Percentiles rank a stretch among this genome's conserved stretches.
Evolutionary conservation across 1,284 basidiomycete species (phyloP).

Genomic region (Ganoderma meredithae): DNA sequence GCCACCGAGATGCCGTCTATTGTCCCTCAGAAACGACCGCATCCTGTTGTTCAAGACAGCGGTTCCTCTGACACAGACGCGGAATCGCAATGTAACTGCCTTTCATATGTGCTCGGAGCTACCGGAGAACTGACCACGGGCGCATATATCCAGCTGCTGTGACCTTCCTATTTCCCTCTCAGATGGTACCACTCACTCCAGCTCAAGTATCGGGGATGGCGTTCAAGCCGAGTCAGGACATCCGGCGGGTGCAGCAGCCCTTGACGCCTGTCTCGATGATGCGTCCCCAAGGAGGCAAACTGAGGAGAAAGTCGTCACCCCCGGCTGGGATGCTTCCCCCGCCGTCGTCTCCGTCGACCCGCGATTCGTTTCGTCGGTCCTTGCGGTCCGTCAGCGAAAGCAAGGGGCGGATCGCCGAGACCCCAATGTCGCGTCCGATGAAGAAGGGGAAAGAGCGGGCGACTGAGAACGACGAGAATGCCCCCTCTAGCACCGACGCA

Average conservation of each 20-base stretch:
- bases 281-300: slow-evolving; percentile 14
- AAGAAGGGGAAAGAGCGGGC: slow-evolving; percentile 27
- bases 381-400: neutral
- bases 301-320: slow-evolving; percentile 5
- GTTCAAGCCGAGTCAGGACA: slow-evolving; percentile 10
- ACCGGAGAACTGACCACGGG: neutral
- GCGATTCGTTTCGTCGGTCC: slow-evolving; percentile 12
- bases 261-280: slow-evolving; percentile 23
- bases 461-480: slow-evolving; percentile 28
- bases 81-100: slow-evolving; percentile 33
- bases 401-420: slow-evolving; percentile 15
- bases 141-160: slow-evolving; percentile 17
- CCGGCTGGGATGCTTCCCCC: slow-evolving; percentile 12
- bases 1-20: slow-evolving; percentile 5
- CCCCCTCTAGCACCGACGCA: slow-evolving; percentile 5
- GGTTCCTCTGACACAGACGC: slow-evolving; percentile 36
- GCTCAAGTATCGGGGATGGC: slow-evolving; percentile 16
- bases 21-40: slow-evolving; percentile 22
- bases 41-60: slow-evolving; percentile 10
- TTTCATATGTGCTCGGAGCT: neutral
- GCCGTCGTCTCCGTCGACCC: neutral
- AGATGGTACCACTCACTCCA: slow-evolving; percentile 21
- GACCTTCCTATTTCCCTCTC: slow-evolving; percentile 24
- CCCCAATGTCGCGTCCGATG: slow-evolving; percentile 14
- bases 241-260: slow-evolving; percentile 13